A percentile compares a stretch with the other conserved stretches of the same genome.
Conservation (phyloP, 1,284 basidiomycete species). For the Puccinia triticina region DNA sequence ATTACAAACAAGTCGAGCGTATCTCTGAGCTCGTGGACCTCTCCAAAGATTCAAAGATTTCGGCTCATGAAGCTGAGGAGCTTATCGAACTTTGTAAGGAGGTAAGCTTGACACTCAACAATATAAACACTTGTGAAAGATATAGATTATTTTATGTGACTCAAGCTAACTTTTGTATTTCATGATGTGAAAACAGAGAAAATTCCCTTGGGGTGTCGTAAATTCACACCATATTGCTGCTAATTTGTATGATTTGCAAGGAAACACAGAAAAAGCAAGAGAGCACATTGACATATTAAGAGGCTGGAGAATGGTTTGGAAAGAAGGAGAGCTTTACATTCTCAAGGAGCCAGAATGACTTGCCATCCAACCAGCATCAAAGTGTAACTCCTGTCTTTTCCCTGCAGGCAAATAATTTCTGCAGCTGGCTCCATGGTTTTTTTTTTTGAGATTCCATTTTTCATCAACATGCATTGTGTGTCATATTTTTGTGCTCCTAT, state of each 20-base stretch:
- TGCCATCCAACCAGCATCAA: too few relatives aligned
- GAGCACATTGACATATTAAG: not conserved
- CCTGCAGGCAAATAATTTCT: too few relatives aligned
- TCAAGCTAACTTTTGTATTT: not conserved
- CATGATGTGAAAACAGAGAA: not conserved
- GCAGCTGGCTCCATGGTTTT: too few relatives aligned
- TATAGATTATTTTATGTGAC: not conserved
- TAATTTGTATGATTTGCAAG: not conserved
- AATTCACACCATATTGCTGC: not conserved
- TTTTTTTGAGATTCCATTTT: too few relatives aligned
- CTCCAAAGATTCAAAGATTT: not conserved
- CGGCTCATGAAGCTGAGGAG: not conserved
- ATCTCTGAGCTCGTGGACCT: not conserved
- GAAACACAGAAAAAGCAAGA: not conserved
- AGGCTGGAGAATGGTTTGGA: not conserved
- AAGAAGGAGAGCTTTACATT: too few relatives aligned
- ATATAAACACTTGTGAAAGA: not conserved
- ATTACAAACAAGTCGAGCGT: not conserved
- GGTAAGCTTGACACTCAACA: not conserved
- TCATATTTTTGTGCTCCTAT: too few relatives aligned
- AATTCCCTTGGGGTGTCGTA: not conserved
- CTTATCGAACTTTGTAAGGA: not conserved
- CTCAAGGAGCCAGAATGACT: too few relatives aligned
- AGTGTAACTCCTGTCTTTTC: too few relatives aligned
- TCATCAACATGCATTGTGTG: too few relatives aligned